These are phyloP conservation scores for Avena eriantha DNA, from an alignment of 176 grass and related monocot genomes.

Conservation along the genomic window DNA sequence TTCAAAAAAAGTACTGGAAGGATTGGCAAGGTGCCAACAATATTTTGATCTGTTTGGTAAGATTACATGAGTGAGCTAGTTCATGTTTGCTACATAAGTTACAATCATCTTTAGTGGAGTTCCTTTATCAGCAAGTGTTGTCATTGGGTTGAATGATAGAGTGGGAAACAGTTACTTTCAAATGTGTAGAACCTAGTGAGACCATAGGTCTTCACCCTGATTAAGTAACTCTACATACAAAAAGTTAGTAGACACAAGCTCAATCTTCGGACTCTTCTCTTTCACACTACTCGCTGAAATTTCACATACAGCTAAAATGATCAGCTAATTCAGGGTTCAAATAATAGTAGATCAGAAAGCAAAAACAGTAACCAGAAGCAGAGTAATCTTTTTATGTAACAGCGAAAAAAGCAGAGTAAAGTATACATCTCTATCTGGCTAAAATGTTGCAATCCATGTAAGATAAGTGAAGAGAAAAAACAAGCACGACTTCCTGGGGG, in stretches of 20 bases:
- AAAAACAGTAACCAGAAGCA: too few relatives aligned
- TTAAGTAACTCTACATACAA: not conserved
- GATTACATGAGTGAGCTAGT: not conserved
- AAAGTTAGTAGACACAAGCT: not conserved
- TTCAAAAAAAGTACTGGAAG: not conserved
- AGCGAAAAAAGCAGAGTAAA: too few relatives aligned
- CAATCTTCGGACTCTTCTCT: not conserved
- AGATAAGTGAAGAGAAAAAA: too few relatives aligned
- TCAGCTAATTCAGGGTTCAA: not conserved
- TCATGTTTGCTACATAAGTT: not conserved
- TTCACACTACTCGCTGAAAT: not conserved
- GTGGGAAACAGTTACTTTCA: not conserved
- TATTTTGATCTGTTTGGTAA: not conserved
- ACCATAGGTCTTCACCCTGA: conserved; percentile 7
- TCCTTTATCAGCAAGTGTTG: conserved; percentile 12
- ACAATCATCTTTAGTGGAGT: not conserved
- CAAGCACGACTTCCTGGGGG: too few relatives aligned
- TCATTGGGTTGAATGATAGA: not conserved
- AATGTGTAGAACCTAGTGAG: conserved; percentile 9
- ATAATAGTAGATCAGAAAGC: too few relatives aligned
- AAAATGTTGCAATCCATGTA: too few relatives aligned
- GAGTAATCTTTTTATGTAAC: too few relatives aligned
- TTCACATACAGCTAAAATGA: not conserved
- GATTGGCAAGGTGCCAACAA: not conserved
- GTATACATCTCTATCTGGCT: too few relatives aligned